Percentiles rank a stretch among this genome's conserved stretches.
Conservation (phyloP, 768 basidiomycete species). For the Ramaria rubella region DNA sequence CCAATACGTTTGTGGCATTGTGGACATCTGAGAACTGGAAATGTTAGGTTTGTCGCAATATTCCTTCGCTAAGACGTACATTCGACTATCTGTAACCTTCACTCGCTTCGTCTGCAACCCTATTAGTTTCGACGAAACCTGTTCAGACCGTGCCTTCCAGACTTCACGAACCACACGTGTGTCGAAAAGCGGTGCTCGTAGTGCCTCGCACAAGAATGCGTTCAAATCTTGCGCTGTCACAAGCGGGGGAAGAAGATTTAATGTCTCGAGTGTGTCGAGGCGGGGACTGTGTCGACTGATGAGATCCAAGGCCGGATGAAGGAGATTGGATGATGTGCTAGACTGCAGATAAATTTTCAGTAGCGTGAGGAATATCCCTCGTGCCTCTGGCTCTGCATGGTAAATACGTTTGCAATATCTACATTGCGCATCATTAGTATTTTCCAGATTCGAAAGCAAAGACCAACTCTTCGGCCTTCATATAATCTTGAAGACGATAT, state of each 20-base stretch:
- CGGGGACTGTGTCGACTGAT: slow-evolving; percentile 79
- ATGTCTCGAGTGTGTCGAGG: slow-evolving; percentile 72
- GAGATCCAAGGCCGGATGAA: slow-evolving; percentile 80
- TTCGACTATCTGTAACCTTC: slow-evolving; percentile 84
- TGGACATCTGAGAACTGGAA: slow-evolving; percentile 59
- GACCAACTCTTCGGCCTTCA: slow-evolving; percentile 83
- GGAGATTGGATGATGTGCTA: slow-evolving; percentile 30
- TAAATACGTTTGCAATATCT: slow-evolving; percentile 91
- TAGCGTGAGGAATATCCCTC: slow-evolving; percentile 72
- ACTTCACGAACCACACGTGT: slow-evolving; percentile 63
- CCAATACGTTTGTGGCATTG: slow-evolving; percentile 94
- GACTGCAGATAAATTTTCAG: slow-evolving; percentile 85
- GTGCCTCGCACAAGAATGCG: slow-evolving; percentile 66
- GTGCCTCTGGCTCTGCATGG: slow-evolving; percentile 46
- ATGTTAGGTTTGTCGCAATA: slow-evolving; percentile 5
- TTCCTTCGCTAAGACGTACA: slow-evolving; percentile 47
- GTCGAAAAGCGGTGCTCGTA: slow-evolving; percentile 63
- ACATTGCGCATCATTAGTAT: slow-evolving; percentile 1
- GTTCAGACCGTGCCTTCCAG: slow-evolving; percentile 68
- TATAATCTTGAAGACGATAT: slow-evolving; percentile 74
- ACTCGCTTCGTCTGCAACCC: slow-evolving; percentile 73
- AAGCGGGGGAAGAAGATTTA: slow-evolving; percentile 84
- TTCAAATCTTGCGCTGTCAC: slow-evolving; percentile 78
- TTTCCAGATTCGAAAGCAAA: neutral
- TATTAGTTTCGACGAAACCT: slow-evolving; percentile 68